Evolutionary conservation across 768 basidiomycete species (phyloP).

Genomic region (Kwoniella dendrophila): DNA sequence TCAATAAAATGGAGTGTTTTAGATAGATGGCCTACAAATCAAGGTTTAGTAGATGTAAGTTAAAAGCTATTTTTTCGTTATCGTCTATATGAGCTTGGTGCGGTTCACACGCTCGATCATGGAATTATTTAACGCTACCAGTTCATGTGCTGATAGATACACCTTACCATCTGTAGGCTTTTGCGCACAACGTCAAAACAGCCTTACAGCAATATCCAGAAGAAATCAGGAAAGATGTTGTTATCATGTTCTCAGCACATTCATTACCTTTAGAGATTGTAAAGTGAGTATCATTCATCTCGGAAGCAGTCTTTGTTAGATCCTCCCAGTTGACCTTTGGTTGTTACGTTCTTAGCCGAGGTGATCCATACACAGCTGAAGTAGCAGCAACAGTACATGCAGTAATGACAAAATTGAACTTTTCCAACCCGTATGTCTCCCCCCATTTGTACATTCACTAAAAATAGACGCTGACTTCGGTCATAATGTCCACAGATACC

Average conservation of each 20-base stretch:
- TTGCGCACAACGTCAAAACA: constrained; percentile 82
- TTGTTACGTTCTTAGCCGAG: constrained; percentile 61
- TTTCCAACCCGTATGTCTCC: constrained; percentile 51
- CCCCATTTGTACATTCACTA: background rate
- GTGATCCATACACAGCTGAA: constrained; percentile 94
- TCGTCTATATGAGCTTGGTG: background rate
- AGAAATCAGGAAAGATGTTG: constrained; percentile 68
- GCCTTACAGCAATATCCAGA: constrained; percentile 77
- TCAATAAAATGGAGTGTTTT: constrained; percentile 91
- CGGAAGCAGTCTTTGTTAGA: background rate
- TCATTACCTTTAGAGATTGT: constrained; percentile 97
- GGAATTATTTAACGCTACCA: too few species aligned
- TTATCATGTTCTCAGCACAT: constrained; percentile 93
- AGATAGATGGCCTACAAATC: constrained; percentile 95
- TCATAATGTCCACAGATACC: constrained; percentile 64
- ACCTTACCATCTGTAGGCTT: constrained; percentile 67
- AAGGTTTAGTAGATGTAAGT: constrained; percentile 86
- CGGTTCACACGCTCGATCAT: too few species aligned
- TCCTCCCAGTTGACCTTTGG: background rate
- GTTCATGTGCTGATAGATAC: too few species aligned
- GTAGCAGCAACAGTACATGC: constrained; percentile 91
- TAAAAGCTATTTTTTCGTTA: background rate
- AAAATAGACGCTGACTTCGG: background rate
- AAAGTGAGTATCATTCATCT: constrained; percentile 59
- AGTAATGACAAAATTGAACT: constrained; percentile 79